Evolutionary conservation across 1,284 basidiomycete species (phyloP), one percentile per base, ranked within the genome.

Genomic region (Irpex lacteus): DNA sequence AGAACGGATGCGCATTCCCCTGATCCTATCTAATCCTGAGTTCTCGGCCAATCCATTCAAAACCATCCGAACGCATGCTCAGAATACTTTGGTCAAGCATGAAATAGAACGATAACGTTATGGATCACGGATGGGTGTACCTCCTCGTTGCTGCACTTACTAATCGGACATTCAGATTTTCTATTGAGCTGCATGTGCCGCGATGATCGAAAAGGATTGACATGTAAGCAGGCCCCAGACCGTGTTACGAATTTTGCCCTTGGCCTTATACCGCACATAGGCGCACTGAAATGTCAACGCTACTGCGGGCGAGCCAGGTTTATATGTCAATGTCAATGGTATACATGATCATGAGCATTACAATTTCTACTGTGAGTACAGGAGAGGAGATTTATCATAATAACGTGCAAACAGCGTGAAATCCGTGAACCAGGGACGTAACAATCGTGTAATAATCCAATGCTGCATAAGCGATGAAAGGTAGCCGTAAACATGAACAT

Each of bases 21-120:
- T 89, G 65, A 88, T 95, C 54, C 78, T 91, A 21, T 79, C 85
- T 8, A 90, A 89, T 70, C 80, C 87, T 2, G 81, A 85, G 34
- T 95, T 88, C 71, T 74, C 85, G 5, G 76, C 82, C 36, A 89
- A 89, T 71, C 92, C 93, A 0, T 95, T 94, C 73, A 80, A 87
- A 69, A 89, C 91, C 1, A 90, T 95, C 69, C 86, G 91, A 3
- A 88, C 83, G 9, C 93, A 95, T 74, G 91, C 89, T 0, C 81
- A 89, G 73, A 95, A 94, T 73, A 92, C 91, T 0, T 80, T 94
- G 7, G 69, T 91, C 53, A 85, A 85, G 66, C 85, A 83, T 66
- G 67, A 72, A 44, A 44, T 44, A 9, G 40, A 15, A 44, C 40
- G 8, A 15, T 11, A 11, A 44, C 15, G 40, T 44, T 11, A 11